Evolutionary conservation across 805 yeast genomes (phyloP).

Genomic region (Cyberlindnera petersonii): DNA sequence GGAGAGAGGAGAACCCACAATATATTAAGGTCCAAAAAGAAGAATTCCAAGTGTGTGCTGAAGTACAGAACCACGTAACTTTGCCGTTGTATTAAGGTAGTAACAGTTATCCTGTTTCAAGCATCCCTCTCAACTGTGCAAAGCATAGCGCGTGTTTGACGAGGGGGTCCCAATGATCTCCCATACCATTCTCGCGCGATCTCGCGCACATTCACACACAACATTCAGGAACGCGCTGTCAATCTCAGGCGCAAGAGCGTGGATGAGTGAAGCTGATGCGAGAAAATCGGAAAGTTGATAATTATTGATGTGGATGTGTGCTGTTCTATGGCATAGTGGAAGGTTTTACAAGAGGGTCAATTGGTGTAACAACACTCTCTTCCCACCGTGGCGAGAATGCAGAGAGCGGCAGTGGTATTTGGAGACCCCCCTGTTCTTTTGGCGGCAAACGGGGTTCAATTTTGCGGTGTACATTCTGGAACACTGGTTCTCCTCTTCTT

Average conservation of each 20-base stretch:
- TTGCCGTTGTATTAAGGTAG: too few species aligned
- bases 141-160: not conserved
- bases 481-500: not conserved
- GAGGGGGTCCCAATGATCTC: not conserved
- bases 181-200: not conserved
- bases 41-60: too few species aligned
- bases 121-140: too few species aligned
- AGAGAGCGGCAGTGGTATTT: not conserved
- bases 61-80: too few species aligned
- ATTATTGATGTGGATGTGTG: not conserved
- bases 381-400: conserved; percentile 1
- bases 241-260: not conserved
- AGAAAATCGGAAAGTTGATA: not conserved
- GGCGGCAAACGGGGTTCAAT: not conserved
- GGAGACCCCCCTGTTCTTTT: too few species aligned
- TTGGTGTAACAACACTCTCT: too few species aligned
- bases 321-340: too few species aligned
- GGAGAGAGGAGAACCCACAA: not conserved
- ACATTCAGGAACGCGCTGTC: not conserved
- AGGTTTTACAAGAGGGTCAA: too few species aligned
- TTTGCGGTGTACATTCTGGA: not conserved
- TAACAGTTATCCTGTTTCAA: too few species aligned
- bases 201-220: too few species aligned
- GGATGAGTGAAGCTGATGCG: not conserved
- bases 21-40: too few species aligned